These are phyloP conservation scores for Penicillium digitatum DNA, from an alignment of 2,329 filamentous ascomycete genomes.

Conservation along the genomic window DNA sequence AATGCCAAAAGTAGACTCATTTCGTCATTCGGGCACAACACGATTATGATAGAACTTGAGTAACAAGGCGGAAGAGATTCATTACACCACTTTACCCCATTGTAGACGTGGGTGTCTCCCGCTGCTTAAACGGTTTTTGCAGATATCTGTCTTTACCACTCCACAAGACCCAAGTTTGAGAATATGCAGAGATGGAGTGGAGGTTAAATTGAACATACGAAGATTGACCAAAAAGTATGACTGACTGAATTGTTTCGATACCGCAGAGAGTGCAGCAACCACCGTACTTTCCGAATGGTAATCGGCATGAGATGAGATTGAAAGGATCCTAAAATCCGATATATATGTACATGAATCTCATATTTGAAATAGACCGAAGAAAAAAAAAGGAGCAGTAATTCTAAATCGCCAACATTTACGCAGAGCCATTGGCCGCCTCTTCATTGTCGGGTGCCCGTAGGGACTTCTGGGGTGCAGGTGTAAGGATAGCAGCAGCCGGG, in stretches of 20 bases:
- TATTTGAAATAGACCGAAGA: slow-evolving; percentile 1
- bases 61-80: no score
- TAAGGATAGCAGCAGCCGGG: slow-evolving; percentile 68
- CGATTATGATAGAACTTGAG: no score
- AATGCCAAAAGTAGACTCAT: background rate
- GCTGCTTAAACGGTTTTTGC: background rate
- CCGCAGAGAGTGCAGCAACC: background rate
- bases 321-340: background rate
- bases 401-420: background rate
- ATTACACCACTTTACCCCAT: background rate
- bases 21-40: background rate
- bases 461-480: slow-evolving; percentile 55
- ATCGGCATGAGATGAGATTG: background rate
- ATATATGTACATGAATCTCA: slow-evolving; percentile 20
- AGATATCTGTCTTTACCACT: background rate
- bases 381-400: slow-evolving; percentile 3
- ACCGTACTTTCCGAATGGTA: background rate
- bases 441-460: slow-evolving; percentile 37
- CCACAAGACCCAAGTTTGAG: no score
- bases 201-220: no score
- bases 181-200: no score
- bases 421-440: slow-evolving; percentile 22
- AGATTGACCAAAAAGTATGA: no score
- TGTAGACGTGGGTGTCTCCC: background rate
- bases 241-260: background rate